Evolutionary conservation across 495 filamentous ascomycete species (phyloP), one percentile per base, ranked within the genome.

Genomic region (Aspergillus sclerotioniger): DNA sequence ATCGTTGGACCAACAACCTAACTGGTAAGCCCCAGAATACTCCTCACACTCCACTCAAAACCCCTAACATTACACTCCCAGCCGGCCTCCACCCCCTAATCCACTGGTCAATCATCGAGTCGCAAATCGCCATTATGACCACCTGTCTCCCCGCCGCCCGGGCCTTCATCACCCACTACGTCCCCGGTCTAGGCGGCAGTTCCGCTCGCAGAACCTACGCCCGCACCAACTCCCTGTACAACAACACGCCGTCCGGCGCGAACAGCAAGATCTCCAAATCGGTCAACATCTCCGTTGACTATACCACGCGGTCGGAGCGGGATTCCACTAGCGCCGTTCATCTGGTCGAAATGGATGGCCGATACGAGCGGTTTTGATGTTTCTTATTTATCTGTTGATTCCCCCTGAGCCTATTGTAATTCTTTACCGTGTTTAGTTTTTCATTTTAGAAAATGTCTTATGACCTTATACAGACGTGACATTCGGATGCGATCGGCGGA

Each of bases 261-360:
- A 58, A 55, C 39, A 58, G 52, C 32, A 41, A 54, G 17, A 63
- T 63, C 39, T 49, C 57, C 52, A 63, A 59, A 47, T 55, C 56
- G 47, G 50, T 63, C 17, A 52, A 53, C 17, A 59, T 59, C 46
- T 56, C 56, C 6, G 56, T 63, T 9, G 57, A 63, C 43, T 62
- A 62, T 16, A 35, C n/a, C 21, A 35, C 43, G 20, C 56, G 46
- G 41, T 31, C 41, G 15, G 41, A 49, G 20, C 31, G 51, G 4
- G 31, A 50, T n/a, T 28, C 28, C 20, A 50, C 21, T 20, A 62
- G 55, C 33, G 57, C 32, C 8, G 55, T 62, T 13, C 54, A 49
- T 12, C 54, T 62, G 54, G 59, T 62, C 8, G 59, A 62, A 44
- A 54, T 62, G 67, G 93, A 96, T 73, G 47, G 47, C 3, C 28